Conservation (phyloP, 169 alveolate species). For the Perkinsus olseni region DNA sequence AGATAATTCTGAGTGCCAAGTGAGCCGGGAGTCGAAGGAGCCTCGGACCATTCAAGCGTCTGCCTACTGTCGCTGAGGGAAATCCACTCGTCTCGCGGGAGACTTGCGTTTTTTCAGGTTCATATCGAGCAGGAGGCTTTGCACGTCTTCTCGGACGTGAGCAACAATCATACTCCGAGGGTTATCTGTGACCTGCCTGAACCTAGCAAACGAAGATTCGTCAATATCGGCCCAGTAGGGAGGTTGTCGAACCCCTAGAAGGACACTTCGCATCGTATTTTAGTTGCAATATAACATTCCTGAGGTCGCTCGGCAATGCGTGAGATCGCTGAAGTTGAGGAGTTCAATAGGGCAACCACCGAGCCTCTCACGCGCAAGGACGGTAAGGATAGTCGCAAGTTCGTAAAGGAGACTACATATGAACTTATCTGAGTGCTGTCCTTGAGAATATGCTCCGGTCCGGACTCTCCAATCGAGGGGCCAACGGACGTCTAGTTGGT, state of each 20-base stretch:
- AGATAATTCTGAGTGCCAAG: neutral
- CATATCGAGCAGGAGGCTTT: neutral
- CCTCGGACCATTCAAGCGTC: neutral
- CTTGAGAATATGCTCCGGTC: too few species aligned
- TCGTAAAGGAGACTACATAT: too few species aligned
- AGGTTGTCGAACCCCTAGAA: neutral
- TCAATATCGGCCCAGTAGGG: neutral
- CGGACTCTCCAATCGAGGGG: too few species aligned
- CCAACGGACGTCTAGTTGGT: neutral
- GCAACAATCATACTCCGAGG: neutral
- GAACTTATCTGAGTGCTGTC: too few species aligned
- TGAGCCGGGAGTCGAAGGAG: neutral
- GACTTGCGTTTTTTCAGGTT: too few species aligned
- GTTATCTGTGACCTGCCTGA: neutral
- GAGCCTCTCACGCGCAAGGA: too few species aligned
- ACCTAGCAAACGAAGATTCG: neutral
- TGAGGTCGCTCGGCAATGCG: neutral
- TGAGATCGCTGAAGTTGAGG: neutral
- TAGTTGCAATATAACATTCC: neutral
- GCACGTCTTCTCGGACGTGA: neutral
- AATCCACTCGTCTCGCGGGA: too few species aligned
- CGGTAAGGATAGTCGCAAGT: too few species aligned
- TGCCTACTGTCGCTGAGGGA: too few species aligned
- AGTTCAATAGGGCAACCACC: neutral
- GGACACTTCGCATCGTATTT: neutral